Evolutionary conservation across 768 basidiomycete genomes (phyloP), one percentile per base, ranked within the genome.

Genomic region (Cubamyces sp.): DNA sequence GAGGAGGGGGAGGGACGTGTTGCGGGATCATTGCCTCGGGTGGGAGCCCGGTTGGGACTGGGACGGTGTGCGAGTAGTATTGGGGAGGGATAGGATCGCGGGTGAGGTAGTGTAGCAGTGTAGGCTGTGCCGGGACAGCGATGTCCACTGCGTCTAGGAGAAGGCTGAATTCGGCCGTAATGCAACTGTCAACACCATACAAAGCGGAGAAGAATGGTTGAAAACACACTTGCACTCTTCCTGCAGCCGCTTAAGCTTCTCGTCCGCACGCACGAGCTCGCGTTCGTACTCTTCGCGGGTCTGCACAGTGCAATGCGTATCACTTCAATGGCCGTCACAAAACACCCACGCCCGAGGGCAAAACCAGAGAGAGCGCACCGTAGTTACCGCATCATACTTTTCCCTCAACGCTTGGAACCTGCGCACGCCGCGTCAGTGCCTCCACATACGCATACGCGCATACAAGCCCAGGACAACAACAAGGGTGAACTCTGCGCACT

Each of bases 71-170:
- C 15, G 68, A 68, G 55, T 66, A 65, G 63, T 73, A 73, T 40
- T 70, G 69, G 23, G 66, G 59, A 11, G 69, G 65, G 37, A 73
- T 68, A 21, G 71, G 71, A 50, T 73, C 71, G 25, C 60, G 65
- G 8, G 57, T 43, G 52, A 73, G 65, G 52, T 73, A 73, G 54
- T 73, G 69, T 18, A 70, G 41, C 16, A 73, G 66, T 1, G 69
- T 61, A 19, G 71, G 69, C 28, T 70, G 70, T 0, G 69, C 70
- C 3, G 71, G 68, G 5, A 67, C 69, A 8, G 71, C 71, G 60
- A 73, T 73, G 58, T 73, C 71, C 7, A 73, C 71, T 16, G 71
- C 71, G 55, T 73, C 71, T 2, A 73, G 68, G n/a, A 73, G 65
- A 3, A 73, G 64, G 40, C 71, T 73, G 61, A 54, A 23, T 6